Conservation (phyloP, 495 filamentous ascomycete species). For the Penicillium canescens region DNA sequence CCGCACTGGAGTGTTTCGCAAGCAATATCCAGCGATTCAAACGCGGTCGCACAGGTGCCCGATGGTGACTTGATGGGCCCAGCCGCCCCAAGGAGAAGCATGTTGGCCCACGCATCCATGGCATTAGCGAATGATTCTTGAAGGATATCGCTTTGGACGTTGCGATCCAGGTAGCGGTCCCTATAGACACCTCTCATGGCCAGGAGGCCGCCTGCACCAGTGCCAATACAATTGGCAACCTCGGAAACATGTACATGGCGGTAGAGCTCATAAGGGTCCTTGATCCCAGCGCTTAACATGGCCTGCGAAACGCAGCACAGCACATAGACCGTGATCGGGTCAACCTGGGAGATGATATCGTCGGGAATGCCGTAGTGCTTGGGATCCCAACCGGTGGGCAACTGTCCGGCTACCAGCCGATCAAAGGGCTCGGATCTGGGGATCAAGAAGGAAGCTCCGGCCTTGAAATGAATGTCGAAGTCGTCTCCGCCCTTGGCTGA, state of each 20-base stretch:
- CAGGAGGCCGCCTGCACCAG: conserved; percentile 85
- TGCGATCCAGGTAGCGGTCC: conserved; percentile 88
- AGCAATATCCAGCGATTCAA: conserved; percentile 91
- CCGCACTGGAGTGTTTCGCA: conserved; percentile 93
- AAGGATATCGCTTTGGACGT: conserved; percentile 91
- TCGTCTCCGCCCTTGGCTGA: conserved; percentile 85
- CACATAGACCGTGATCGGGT: conserved; percentile 86
- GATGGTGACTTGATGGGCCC: conserved; percentile 96
- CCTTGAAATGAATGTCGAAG: conserved; percentile 83
- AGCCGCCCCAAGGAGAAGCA: conserved; percentile 88
- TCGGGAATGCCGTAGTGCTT: conserved; percentile 89
- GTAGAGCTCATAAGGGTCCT: conserved; percentile 96
- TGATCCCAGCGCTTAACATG: conserved; percentile 83
- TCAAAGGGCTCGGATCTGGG: conserved; percentile 92
- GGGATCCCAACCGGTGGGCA: conserved; percentile 92
- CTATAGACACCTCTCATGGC: conserved; percentile 93
- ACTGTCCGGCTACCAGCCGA: conserved; percentile 90
- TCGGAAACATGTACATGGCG: conserved; percentile 95
- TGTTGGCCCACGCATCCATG: conserved; percentile 97
- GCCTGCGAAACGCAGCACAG: conserved; percentile 85
- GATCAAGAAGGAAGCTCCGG: conserved; percentile 83
- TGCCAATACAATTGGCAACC: conserved; percentile 93
- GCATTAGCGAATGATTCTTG: conserved; percentile 99
- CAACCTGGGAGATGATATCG: conserved; percentile 92
- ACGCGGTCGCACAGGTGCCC: conserved; percentile 89